Base-by-base conservation (phyloP, 371 early-diverging fungal species). In the Lichtheimia hyalospora region DNA sequence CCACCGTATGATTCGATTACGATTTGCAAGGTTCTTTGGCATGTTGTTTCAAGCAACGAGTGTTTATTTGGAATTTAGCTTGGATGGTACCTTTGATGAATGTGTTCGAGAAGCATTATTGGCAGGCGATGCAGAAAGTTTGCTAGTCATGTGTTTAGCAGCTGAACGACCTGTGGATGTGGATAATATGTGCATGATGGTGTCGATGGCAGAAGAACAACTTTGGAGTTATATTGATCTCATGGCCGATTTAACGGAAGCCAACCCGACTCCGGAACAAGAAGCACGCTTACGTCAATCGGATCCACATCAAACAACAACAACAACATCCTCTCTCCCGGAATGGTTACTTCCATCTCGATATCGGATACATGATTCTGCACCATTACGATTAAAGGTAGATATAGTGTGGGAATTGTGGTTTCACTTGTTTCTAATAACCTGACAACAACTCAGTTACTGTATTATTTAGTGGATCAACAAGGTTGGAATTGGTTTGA, bases 41-140 rank as follows among this genome's bases (percentile, higher is more conserved):
- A 49, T 57, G 3, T 50, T 81, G 18, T 81, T 77, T 58, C 70
- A 72, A 44, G 66, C 74, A 3, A 75, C 74, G 0, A 77, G 81
- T 51, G 52, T 77, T 6, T 75, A 77, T 41, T 53, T 77, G 39
- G 81, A 81, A 61, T 75, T 78, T 2, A 74, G 69, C 49, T 56
- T 77, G 48, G 73, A 75, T 52, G 78, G 81, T 0, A 67, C 78
- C 0, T 74, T 75, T 65, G 81, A 81, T n/a, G 81, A 81, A 43
- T 77, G 78, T 46, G 62, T 63, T 1, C 54, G 81, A 15, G 81
- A 81, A 52, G 78, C 74, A 0, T 46, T 77, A 6, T 78, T 81
- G 42, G 54, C 68, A 5, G 81, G 78, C 0, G 73, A 77, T 48
- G 76, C 58, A 13, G 73, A 81, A 28, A 64, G 67, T 66, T 49